A percentile compares a stretch with the other conserved stretches of the same genome.
These are phyloP conservation scores for Seiridium unicorne DNA, from an alignment of 2,329 filamentous ascomycete genomes.

Conservation along the genomic window DNA sequence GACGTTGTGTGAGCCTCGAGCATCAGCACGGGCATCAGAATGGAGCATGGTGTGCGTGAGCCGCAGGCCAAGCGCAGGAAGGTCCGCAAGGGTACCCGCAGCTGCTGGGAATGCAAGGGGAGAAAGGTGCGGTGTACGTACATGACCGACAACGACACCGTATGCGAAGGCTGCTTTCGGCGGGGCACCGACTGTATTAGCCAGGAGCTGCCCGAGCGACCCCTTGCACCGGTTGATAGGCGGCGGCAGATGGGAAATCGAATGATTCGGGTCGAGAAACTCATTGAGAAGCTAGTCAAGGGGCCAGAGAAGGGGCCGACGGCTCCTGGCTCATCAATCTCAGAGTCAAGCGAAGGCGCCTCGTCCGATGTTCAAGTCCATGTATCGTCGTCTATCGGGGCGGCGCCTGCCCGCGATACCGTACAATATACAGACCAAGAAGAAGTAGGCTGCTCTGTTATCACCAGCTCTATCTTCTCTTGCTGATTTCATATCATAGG, in stretches of 20 bases:
- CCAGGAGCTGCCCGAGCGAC: constrained; percentile 43
- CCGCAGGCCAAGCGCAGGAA: constrained; percentile 22
- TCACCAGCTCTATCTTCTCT: too few species aligned
- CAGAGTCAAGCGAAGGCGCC: too few species aligned
- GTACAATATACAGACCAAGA: too few species aligned
- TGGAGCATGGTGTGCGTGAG: too few species aligned
- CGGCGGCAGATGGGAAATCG: background rate
- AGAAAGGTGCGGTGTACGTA: constrained; percentile 53
- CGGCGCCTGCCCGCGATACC: too few species aligned
- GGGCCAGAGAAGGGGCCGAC: background rate
- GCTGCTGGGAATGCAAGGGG: constrained; percentile 59
- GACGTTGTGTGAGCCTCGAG: too few species aligned
- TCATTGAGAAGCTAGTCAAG: background rate
- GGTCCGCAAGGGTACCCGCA: constrained; percentile 52
- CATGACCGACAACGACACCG: constrained; percentile 29
- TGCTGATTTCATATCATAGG: too few species aligned
- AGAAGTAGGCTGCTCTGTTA: too few species aligned
- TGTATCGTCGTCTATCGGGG: too few species aligned
- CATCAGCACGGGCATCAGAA: too few species aligned
- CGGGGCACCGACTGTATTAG: constrained; percentile 43
- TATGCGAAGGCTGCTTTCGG: constrained; percentile 45
- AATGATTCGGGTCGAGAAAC: background rate
- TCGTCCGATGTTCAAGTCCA: too few species aligned
- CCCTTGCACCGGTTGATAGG: constrained; percentile 1
- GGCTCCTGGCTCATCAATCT: background rate